Percentiles rank a stretch among this genome's conserved stretches.
phyloP scores from a whole-genome alignment of 306 rosid species.

The Pyrus communis region DNA sequence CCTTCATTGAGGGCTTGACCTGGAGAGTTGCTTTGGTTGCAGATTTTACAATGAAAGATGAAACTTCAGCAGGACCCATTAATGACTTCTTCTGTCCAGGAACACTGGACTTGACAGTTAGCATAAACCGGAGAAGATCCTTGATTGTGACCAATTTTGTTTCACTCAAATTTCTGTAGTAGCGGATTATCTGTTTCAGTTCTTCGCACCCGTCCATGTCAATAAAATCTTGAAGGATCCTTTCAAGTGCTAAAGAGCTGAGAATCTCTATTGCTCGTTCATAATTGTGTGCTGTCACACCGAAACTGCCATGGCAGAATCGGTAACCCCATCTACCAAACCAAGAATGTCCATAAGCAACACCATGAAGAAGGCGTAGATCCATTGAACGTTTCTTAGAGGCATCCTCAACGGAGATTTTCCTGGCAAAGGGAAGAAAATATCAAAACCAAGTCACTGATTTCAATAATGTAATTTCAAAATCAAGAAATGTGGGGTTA shows the following conservation, averaged over 20 bases:
- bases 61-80: conserved; percentile 8
- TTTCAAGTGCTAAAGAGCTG: conserved; percentile 54
- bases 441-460: background rate
- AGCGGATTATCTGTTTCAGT: conserved; percentile 56
- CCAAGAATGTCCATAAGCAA: conserved; percentile 87
- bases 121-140: conserved; percentile 80
- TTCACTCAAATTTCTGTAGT: conserved; percentile 74
- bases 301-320: conserved; percentile 71
- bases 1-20: conserved; percentile 40
- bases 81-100: conserved; percentile 25
- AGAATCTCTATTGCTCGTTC: conserved; percentile 46
- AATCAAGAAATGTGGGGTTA: conserved; percentile 1
- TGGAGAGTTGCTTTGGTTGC: conserved; percentile 24
- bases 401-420: conserved; percentile 58
- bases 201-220: conserved; percentile 26
- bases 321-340: conserved; percentile 87
- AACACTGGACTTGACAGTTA: conserved; percentile 57
- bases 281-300: conserved; percentile 47
- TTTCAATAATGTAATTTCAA: background rate
- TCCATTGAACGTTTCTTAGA: conserved; percentile 73
- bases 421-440: conserved; percentile 35
- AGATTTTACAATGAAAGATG: conserved; percentile 23
- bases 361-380: conserved; percentile 80
- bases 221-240: conserved; percentile 29
- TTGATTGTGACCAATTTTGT: conserved; percentile 51